phyloP scores from a whole-genome alignment of 2,329 filamentous ascomycete species.

The Alternaria viburni region DNA sequence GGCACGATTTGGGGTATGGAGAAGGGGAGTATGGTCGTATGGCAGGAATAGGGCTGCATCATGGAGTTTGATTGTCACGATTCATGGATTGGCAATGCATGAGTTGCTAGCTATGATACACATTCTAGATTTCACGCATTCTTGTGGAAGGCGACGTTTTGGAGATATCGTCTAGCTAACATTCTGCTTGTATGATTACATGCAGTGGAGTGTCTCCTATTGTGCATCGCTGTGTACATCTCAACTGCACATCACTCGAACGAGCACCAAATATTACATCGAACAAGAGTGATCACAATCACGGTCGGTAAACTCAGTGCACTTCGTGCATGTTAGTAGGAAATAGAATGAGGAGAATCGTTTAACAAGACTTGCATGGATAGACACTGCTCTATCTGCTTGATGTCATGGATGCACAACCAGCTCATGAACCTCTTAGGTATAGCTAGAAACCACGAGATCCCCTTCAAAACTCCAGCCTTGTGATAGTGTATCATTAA shows the following conservation, averaged over 20 bases:
- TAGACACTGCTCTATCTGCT: not conserved
- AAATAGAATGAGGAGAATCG: not conserved
- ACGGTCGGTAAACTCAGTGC: not conserved
- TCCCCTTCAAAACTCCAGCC: not conserved
- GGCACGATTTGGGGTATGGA: not conserved
- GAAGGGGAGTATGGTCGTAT: not conserved
- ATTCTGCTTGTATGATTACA: not conserved
- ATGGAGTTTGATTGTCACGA: not conserved
- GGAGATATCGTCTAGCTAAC: not conserved
- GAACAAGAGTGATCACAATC: not conserved
- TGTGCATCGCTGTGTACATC: not conserved
- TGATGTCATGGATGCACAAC: not conserved
- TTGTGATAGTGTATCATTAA: not conserved
- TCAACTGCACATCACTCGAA: not conserved
- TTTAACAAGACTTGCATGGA: not conserved
- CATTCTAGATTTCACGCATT: not conserved
- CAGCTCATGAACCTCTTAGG: not conserved
- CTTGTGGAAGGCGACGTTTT: not conserved
- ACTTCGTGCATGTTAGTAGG: not conserved
- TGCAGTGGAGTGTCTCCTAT: not conserved
- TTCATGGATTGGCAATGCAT: fast-evolving
- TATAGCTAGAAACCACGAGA: not conserved
- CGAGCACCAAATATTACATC: not conserved
- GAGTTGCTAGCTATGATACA: not conserved
- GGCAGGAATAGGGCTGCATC: not conserved